These are phyloP conservation scores for Arabidopsis lyrata DNA, from an alignment of 441 rosid species.

Conservation along the genomic window DNA sequence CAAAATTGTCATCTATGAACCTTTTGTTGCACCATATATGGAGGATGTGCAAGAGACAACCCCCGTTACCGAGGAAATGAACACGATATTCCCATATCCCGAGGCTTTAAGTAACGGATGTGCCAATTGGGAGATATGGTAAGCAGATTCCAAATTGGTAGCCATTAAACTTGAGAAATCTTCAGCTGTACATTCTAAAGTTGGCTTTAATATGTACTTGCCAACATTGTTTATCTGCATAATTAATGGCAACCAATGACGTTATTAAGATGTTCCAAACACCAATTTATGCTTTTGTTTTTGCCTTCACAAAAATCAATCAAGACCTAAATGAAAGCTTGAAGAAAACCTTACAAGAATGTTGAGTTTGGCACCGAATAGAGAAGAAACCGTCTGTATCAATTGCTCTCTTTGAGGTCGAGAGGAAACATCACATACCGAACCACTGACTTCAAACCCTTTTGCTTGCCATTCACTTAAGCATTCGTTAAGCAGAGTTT, in stretches of 20 bases:
- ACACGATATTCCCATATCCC: slow-evolving; percentile 42
- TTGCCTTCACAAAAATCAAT: no score
- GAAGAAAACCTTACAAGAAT: slow-evolving; percentile 40
- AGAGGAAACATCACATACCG: slow-evolving; percentile 61
- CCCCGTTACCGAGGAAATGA: no score
- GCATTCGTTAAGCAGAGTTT: slow-evolving; percentile 41
- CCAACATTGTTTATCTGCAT: slow-evolving; percentile 57
- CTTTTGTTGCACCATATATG: slow-evolving; percentile 41
- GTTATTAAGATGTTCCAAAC: neutral
- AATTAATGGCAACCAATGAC: neutral
- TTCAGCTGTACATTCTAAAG: slow-evolving; percentile 40
- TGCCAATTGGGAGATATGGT: no score
- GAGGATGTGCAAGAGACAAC: no score
- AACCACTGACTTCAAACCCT: slow-evolving; percentile 47
- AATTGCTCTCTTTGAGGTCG: slow-evolving; percentile 52
- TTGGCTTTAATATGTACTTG: slow-evolving; percentile 29
- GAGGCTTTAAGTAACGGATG: no score
- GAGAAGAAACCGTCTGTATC: slow-evolving; percentile 53
- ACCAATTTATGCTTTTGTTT: neutral
- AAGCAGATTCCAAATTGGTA: no score
- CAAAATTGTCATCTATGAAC: slow-evolving; percentile 15
- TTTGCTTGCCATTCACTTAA: slow-evolving; percentile 45
- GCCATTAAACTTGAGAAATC: slow-evolving; percentile 4
- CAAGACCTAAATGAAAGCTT: neutral
- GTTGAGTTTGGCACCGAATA: slow-evolving; percentile 59